Evolutionary conservation across 805 yeast species (phyloP).

Genomic region (Candida jianshihensis): DNA sequence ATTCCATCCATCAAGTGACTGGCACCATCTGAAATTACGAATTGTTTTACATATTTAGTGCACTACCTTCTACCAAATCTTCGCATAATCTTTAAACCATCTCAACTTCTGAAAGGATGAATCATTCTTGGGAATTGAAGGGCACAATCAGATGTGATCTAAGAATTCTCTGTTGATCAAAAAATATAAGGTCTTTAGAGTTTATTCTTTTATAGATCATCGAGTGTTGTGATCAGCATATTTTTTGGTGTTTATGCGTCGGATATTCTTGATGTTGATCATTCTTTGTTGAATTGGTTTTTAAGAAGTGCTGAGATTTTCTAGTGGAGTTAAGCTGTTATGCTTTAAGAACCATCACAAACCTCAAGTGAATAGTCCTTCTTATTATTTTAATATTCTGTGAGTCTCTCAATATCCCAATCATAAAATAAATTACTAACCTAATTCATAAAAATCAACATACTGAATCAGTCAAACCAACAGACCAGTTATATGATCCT

Average conservation of each 20-base stretch:
- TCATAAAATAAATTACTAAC: neutral
- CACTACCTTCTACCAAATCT: neutral
- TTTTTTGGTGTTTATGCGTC: slow-evolving; percentile 14
- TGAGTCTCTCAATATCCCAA: slow-evolving; percentile 2
- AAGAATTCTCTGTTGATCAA: neutral
- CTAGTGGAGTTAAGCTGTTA: neutral
- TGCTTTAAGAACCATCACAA: slow-evolving; percentile 3
- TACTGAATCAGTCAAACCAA: slow-evolving; percentile 31
- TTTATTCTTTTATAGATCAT: neutral
- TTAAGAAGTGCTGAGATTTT: neutral
- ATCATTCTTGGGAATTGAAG: slow-evolving; percentile 3
- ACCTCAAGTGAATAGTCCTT: slow-evolving; percentile 9
- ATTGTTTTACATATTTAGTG: neutral
- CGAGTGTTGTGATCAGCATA: slow-evolving; percentile 19
- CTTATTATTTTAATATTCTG: neutral
- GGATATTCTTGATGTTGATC: slow-evolving; percentile 6
- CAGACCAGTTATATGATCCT: slow-evolving; percentile 71
- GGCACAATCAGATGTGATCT: slow-evolving; percentile 12
- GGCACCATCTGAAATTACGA: no score
- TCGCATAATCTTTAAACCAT: neutral
- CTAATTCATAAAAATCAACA: slow-evolving; percentile 3
- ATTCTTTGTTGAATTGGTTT: no score
- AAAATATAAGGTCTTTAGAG: neutral
- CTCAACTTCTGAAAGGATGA: neutral
- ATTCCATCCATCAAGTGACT: neutral